Evolutionary conservation across 2,329 filamentous ascomycete species (phyloP).

Genomic region (Trichoderma pleuroti): DNA sequence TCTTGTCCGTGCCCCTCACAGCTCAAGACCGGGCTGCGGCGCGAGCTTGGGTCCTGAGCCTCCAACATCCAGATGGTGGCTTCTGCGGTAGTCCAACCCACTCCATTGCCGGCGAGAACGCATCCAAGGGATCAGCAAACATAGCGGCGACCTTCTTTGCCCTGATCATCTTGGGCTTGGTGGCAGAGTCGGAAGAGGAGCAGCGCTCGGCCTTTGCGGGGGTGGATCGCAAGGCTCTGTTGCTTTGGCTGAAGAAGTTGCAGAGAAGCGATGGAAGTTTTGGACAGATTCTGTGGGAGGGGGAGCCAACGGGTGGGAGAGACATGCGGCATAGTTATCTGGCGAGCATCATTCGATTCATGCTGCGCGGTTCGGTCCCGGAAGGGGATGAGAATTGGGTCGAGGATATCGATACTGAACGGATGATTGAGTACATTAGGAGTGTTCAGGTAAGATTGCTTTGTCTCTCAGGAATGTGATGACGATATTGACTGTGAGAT

Average conservation of each 20-base stretch:
- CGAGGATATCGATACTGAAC: conserved; percentile 71
- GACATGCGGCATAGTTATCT: conserved; percentile 89
- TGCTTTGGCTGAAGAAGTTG: conserved; percentile 70
- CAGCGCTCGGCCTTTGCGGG: conserved; percentile 51
- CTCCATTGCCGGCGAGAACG: conserved; percentile 40
- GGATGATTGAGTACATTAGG: conserved; percentile 67
- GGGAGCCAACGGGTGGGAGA: conserved; percentile 66
- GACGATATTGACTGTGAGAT: not conserved
- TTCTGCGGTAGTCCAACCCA: conserved; percentile 83
- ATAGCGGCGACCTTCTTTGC: conserved; percentile 89
- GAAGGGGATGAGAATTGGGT: conserved; percentile 52
- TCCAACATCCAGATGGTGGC: conserved; percentile 81
- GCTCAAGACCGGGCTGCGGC: conserved; percentile 43
- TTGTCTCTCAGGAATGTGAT: not conserved
- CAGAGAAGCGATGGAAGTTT: conserved; percentile 88
- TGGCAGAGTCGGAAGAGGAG: conserved; percentile 40
- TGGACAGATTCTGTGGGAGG: conserved; percentile 68
- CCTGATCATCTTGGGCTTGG: conserved; percentile 63
- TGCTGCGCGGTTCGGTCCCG: conserved; percentile 62
- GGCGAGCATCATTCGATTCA: conserved; percentile 76
- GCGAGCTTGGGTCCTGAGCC: conserved; percentile 77
- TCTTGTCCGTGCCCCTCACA: conserved; percentile 64
- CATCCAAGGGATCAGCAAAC: conserved; percentile 56
- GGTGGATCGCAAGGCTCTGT: conserved; percentile 63
- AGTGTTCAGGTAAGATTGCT: conserved; percentile 47